phyloP scores from a whole-genome alignment of 2,329 filamentous ascomycete genomes.

The Xylaria sp. region DNA sequence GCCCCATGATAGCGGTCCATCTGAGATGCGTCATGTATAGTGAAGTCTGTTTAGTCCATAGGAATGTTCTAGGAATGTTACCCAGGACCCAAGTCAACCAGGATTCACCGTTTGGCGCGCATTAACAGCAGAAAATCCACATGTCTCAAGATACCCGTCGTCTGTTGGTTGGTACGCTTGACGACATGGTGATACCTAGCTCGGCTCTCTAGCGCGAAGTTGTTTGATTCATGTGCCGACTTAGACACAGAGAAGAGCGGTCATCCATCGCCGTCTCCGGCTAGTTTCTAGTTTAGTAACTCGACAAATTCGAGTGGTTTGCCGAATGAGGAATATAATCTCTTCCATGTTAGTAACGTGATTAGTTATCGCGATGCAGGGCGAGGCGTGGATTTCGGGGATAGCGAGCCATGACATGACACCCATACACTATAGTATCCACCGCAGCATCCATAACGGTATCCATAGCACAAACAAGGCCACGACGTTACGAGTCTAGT shows the following conservation, averaged over 20 bases:
- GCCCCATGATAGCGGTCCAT: not conserved
- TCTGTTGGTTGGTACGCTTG: conserved; percentile 3
- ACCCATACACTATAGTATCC: not conserved
- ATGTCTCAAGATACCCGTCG: not conserved
- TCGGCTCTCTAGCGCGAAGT: not conserved
- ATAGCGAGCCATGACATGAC: not conserved
- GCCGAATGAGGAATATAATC: not conserved
- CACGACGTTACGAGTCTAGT: not conserved
- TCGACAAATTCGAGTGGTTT: not conserved
- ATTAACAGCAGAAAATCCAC: too few species aligned
- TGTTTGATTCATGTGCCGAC: not conserved
- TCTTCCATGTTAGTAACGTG: not conserved
- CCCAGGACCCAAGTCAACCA: too few species aligned
- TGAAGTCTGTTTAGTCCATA: not conserved
- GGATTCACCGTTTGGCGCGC: not conserved
- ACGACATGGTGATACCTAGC: conserved; percentile 14
- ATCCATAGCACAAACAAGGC: not conserved
- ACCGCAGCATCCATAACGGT: not conserved
- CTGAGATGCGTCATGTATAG: conserved; percentile 5
- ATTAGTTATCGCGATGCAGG: not conserved
- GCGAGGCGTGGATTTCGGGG: not conserved
- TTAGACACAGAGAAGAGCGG: not conserved
- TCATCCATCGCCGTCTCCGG: not conserved
- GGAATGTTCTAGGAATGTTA: too few species aligned
- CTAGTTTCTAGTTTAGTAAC: conserved; percentile 5